Percentiles rank a stretch among this genome's conserved stretches.
phyloP scores from a whole-genome alignment of 176 grass and related monocot genomes.

The Carex pumila region DNA sequence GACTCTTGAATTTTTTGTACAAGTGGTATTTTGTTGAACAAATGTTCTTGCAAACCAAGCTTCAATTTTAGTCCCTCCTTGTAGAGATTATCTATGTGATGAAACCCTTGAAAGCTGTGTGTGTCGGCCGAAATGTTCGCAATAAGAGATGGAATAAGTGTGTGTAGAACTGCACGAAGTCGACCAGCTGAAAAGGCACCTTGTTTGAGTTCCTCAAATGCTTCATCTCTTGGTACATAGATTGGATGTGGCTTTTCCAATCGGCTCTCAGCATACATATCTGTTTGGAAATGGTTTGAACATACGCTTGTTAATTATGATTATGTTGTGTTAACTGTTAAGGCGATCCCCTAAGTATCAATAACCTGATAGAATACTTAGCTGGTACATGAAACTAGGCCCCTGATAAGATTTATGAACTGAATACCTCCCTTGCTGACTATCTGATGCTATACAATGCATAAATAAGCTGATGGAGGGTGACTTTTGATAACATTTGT shows the following conservation, averaged over 20 bases:
- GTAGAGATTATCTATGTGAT: conserved; percentile 97
- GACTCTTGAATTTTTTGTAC: conserved; percentile 98
- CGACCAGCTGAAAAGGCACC: conserved; percentile 82
- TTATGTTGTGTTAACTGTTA: not conserved
- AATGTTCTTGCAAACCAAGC: conserved; percentile 89
- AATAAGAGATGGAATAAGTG: conserved; percentile 75
- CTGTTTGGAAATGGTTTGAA: conserved; percentile 24
- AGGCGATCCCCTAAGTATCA: not conserved
- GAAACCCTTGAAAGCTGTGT: conserved; percentile 90
- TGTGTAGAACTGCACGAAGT: conserved; percentile 86
- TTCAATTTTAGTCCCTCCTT: conserved; percentile 97
- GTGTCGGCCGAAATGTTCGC: conserved; percentile 84
- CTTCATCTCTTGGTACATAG: conserved; percentile 88
- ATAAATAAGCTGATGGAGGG: not conserved
- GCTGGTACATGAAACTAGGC: not conserved
- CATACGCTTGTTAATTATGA: not conserved
- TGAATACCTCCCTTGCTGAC: not conserved
- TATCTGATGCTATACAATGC: not conserved
- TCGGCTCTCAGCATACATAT: conserved; percentile 71
- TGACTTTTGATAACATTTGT: not conserved
- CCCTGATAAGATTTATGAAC: not conserved
- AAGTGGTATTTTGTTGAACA: conserved; percentile 84
- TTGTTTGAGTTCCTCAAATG: conserved; percentile 91
- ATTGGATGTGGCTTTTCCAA: conserved; percentile 89
- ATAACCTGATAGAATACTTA: not conserved